phyloP scores from a whole-genome alignment of 345 rosid genomes.

The Melastoma malabathricum region DNA sequence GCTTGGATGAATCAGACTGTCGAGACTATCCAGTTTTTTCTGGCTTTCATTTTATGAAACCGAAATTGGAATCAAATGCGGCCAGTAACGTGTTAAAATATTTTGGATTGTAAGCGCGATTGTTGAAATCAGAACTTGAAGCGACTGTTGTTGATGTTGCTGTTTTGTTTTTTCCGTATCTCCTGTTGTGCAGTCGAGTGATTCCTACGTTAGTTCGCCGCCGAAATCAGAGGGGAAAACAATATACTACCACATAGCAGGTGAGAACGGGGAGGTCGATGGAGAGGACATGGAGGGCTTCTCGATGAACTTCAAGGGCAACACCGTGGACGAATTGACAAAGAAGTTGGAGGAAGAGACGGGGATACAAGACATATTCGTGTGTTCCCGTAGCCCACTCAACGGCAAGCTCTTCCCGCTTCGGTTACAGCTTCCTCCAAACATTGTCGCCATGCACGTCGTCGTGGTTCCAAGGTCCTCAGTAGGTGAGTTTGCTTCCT shows the following conservation, averaged over 20 bases:
- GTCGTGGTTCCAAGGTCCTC: conserved; percentile 41
- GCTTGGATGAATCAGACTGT: no score
- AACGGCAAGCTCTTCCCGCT: conserved; percentile 77
- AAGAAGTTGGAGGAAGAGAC: conserved; percentile 59
- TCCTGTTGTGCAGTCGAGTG: conserved; percentile 37
- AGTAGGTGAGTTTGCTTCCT: conserved; percentile 19
- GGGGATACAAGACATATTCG: conserved; percentile 47
- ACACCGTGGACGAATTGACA: conserved; percentile 56
- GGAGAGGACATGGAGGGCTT: conserved; percentile 43
- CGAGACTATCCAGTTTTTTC: no score
- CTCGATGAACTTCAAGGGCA: conserved; percentile 65
- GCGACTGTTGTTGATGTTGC: no score
- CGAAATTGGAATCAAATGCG: no score
- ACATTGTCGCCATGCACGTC: conserved; percentile 65
- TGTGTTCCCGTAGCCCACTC: conserved; percentile 83
- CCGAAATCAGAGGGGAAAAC: conserved; percentile 75
- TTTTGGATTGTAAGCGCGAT: no score
- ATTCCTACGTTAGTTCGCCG: conserved; percentile 45
- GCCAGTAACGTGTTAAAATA: no score
- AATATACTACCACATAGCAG: conserved; percentile 67
- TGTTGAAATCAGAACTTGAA: neutral
- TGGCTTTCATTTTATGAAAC: no score
- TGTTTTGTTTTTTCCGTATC: neutral
- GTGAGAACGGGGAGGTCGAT: conserved; percentile 59
- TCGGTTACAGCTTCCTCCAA: conserved; percentile 91